Percentiles rank a stretch among this genome's conserved stretches.
Evolutionary conservation across 345 rosid species (phyloP).

Genomic region (Iberis pinnata): DNA sequence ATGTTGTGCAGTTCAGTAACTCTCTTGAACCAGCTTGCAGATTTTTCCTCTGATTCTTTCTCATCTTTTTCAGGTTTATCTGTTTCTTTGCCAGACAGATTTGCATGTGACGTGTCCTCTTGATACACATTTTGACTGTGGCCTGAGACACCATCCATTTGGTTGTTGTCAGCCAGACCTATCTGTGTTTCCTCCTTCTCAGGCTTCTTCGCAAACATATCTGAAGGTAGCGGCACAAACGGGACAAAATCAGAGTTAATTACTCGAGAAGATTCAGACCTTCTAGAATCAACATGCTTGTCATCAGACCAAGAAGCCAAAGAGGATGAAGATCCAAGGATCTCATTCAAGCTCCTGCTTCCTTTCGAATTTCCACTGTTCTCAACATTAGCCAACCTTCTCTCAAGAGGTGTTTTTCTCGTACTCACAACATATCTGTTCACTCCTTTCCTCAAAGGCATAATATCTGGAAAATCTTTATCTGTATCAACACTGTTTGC

Average conservation of each 20-base stretch:
- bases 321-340: constrained; percentile 39
- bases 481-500: constrained; percentile 52
- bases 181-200: constrained; percentile 31
- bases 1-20: constrained; percentile 55
- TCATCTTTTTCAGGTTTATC: constrained; percentile 37
- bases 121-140: constrained; percentile 15
- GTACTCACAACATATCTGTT: constrained; percentile 83
- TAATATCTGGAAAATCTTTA: constrained; percentile 84
- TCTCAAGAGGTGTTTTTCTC: constrained; percentile 84
- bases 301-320: constrained; percentile 22
- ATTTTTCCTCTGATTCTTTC: constrained; percentile 41
- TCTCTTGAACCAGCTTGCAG: constrained; percentile 66
- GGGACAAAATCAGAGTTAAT: constrained; percentile 45
- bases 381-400: constrained; percentile 56
- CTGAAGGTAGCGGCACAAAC: constrained; percentile 70
- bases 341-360: constrained; percentile 37
- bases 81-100: constrained; percentile 26
- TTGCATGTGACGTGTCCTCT: constrained; percentile 19
- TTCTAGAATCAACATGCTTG: constrained; percentile 20
- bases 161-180: constrained; percentile 16
- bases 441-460: constrained; percentile 93
- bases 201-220: constrained; percentile 63
- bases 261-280: constrained; percentile 32
- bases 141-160: constrained; percentile 9
- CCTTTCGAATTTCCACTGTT: constrained; percentile 20